These are phyloP conservation scores for Pouteria campechiana DNA, from an alignment of 179 eudicot species.

Conservation along the genomic window DNA sequence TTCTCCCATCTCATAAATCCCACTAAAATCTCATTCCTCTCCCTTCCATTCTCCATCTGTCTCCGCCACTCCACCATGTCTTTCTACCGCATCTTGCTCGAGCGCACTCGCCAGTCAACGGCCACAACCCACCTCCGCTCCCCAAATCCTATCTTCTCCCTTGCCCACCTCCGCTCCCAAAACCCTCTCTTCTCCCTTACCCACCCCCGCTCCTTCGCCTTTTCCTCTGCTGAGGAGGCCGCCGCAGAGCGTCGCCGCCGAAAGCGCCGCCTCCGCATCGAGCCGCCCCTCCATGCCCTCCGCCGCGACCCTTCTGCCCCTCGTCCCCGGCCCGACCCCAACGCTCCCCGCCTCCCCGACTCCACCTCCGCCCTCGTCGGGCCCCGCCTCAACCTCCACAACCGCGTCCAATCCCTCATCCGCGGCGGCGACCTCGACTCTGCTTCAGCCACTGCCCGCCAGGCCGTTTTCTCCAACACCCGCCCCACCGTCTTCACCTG, in stretches of 20 bases:
- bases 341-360: slow-evolving; percentile 45
- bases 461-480: slow-evolving; percentile 40
- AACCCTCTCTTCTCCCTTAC: slow-evolving; percentile 9
- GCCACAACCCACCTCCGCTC: neutral
- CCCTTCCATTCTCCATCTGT: neutral
- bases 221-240: slow-evolving; percentile 90
- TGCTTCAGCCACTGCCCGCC: slow-evolving; percentile 53
- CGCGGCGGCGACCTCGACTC: slow-evolving; percentile 65
- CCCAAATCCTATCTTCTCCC: slow-evolving; percentile 3
- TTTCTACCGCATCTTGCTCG: slow-evolving; percentile 28
- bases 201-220: slow-evolving; percentile 37
- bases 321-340: slow-evolving; percentile 28
- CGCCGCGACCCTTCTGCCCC: slow-evolving; percentile 44
- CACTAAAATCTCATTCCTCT: too few relatives aligned
- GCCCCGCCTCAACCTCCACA: slow-evolving; percentile 78
- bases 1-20: too few relatives aligned
- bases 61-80: slow-evolving; percentile 16
- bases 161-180: slow-evolving; percentile 1
- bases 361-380: slow-evolving; percentile 65
- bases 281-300: slow-evolving; percentile 82
- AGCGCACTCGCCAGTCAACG: slow-evolving; percentile 23
- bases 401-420: slow-evolving; percentile 71
- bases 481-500: slow-evolving; percentile 94
- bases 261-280: slow-evolving; percentile 71
- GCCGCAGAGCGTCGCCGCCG: slow-evolving; percentile 86